phyloP scores from a whole-genome alignment of 2,329 filamentous ascomycete genomes.

The Talaromyces sp. region DNA sequence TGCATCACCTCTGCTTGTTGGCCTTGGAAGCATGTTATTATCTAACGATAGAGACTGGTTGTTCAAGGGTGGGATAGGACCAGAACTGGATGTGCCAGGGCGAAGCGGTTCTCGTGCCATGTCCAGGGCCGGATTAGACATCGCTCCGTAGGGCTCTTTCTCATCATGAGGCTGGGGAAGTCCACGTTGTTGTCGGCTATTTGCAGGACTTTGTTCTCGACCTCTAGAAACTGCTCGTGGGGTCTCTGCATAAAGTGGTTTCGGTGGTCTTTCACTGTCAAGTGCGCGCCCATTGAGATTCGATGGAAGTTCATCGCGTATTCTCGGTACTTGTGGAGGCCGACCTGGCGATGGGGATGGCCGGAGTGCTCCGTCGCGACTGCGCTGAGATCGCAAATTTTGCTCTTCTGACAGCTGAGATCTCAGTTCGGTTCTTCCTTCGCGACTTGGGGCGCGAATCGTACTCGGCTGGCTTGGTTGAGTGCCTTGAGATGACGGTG shows the following conservation, averaged over 20 bases:
- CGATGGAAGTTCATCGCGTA: constrained; percentile 7
- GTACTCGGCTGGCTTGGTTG: constrained; percentile 31
- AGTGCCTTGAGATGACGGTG: constrained; percentile 28
- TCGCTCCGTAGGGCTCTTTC: constrained; percentile 22
- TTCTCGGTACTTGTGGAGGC: constrained; percentile 4
- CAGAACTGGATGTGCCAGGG: constrained; percentile 31
- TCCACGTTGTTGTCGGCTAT: constrained; percentile 24
- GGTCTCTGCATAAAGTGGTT: constrained; percentile 9
- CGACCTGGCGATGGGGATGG: constrained; percentile 28
- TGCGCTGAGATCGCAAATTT: constrained; percentile 34
- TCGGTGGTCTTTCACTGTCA: not conserved
- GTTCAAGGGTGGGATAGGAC: constrained; percentile 11
- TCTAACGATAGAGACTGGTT: constrained; percentile 30
- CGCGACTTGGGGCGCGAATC: constrained; percentile 37
- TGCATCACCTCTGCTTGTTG: constrained; percentile 16
- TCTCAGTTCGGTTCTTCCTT: constrained; percentile 32
- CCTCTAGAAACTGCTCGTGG: constrained; percentile 20
- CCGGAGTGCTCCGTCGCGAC: constrained; percentile 40
- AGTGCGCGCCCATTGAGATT: constrained; percentile 5
- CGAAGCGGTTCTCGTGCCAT: constrained; percentile 27
- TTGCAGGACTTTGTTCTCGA: constrained; percentile 23
- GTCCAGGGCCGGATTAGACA: constrained; percentile 21
- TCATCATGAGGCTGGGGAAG: constrained; percentile 31
- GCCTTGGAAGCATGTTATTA: constrained; percentile 33
- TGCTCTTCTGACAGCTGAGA: constrained; percentile 38